Base-by-base conservation (phyloP, 2,329 filamentous ascomycete genomes). In the Pseudofabraea citricarpa region DNA sequence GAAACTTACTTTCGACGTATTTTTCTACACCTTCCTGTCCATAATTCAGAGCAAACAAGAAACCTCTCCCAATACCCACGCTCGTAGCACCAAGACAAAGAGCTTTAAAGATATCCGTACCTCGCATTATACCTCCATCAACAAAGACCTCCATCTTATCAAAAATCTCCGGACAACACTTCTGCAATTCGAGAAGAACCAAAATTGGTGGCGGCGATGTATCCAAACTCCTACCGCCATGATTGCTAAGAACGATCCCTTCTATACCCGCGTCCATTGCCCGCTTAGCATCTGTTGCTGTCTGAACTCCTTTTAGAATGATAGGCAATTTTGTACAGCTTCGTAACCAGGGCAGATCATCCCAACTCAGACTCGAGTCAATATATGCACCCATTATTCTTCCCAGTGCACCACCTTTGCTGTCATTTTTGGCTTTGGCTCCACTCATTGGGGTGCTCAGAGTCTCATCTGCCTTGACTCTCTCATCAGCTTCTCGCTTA, bases 291-390 rank as follows among this genome's bases (percentile, higher is more conserved):
- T 89, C 85, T 31, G 70, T 67, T 0, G 77, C 74, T 12, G 74
- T 77, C 64, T 87, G 82, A n/a, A 89, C 76, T 0, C 84, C 84
- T 61, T 88, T 89, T 20, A 88, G 38, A 50, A 82, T 65, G 68
- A 87, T 52, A 56, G 80, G 66, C 6, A 79, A 69, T 1, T 63
- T 71, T 23, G 77, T 73, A 45, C 68, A 64, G 59, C 68, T 72
- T 67, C 81, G 76, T 18, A 87, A 57, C 81, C 83, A 87, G 4
- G 71, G 65, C 2, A 87, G 68, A 57, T 85, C 83, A 35, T 75
- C 71, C 83, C 83, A 88, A 6, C 55, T 72, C 12, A 81, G 64
- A 15, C 72, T 69, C 4, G 76, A 55, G 56, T 82, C 79, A 55
- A 84, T 72, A 62, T 75, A 77, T 22, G 64, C 56, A 9, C 75